Percentiles rank a stretch among this genome's conserved stretches.
phyloP scores from a whole-genome alignment of 202 grass and related monocot species.

The Digitaria exilis region DNA sequence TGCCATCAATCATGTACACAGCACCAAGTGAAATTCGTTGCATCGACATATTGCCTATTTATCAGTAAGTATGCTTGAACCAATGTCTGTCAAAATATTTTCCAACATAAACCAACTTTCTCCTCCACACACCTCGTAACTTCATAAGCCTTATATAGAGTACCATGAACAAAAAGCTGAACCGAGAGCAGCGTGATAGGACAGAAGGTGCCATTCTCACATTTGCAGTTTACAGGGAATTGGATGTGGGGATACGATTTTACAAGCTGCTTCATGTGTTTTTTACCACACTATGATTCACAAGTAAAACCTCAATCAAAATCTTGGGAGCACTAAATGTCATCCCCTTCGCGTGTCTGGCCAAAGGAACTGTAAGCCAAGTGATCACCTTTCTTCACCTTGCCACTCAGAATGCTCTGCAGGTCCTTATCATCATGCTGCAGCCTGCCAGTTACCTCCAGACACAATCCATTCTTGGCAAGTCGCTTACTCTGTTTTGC shows the following conservation, averaged over 20 bases:
- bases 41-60: background rate
- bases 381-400: constrained; percentile 48
- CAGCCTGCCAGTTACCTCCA: constrained; percentile 86
- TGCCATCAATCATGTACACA: too few relatives aligned
- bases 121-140: too few relatives aligned
- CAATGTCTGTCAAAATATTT: background rate
- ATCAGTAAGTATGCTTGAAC: background rate
- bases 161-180: background rate
- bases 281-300: constrained; percentile 4
- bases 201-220: background rate
- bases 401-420: constrained; percentile 47
- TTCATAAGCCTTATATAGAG: too few relatives aligned
- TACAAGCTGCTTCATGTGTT: background rate
- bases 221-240: background rate
- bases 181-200: background rate
- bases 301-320: constrained; percentile 53
- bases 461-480: constrained; percentile 71
- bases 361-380: constrained; percentile 47
- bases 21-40: too few relatives aligned
- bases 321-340: constrained; percentile 66
- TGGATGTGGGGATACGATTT: background rate
- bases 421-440: constrained; percentile 75
- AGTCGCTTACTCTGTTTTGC: constrained; percentile 57
- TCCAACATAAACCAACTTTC: background rate
- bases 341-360: constrained; percentile 62